Evolutionary conservation across 768 basidiomycete genomes (phyloP).

Genomic region (Mycena filopes): DNA sequence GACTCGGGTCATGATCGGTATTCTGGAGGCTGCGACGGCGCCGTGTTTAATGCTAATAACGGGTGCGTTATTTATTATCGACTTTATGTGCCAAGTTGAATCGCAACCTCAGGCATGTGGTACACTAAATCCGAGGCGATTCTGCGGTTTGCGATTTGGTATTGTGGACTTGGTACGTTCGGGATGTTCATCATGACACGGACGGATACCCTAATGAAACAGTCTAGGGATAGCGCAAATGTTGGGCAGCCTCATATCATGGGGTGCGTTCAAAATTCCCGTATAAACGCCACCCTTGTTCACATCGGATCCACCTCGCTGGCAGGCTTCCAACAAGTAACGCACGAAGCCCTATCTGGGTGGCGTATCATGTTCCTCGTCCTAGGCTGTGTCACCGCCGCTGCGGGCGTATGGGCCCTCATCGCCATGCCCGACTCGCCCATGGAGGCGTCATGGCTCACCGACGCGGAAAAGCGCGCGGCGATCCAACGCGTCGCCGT

Average conservation of each 20-base stretch:
- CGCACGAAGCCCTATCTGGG: constrained; percentile 28
- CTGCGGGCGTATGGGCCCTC: constrained; percentile 24
- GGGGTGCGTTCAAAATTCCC: constrained; percentile 25
- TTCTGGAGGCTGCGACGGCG: constrained; percentile 32
- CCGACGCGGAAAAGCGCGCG: constrained; percentile 30
- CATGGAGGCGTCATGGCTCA: constrained; percentile 32
- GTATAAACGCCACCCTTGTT: no score
- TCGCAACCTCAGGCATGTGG: constrained; percentile 27
- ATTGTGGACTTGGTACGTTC: constrained; percentile 28
- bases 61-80: background rate
- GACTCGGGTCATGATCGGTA: constrained; percentile 28
- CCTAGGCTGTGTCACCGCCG: constrained; percentile 24
- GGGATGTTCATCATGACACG: background rate
- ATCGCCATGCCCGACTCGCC: constrained; percentile 31
- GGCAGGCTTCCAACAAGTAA: constrained; percentile 29
- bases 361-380: constrained; percentile 35
- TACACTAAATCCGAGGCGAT: constrained; percentile 33
- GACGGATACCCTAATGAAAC: background rate
- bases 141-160: constrained; percentile 32
- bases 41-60: constrained; percentile 34
- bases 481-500: constrained; percentile 32
- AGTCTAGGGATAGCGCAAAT: constrained; percentile 29
- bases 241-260: constrained; percentile 30
- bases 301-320: background rate
- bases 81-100: background rate